Percentiles rank a stretch among this genome's conserved stretches.
phyloP scores from a whole-genome alignment of 2,329 filamentous ascomycete species.

The Pseudodiploospora longispora region DNA sequence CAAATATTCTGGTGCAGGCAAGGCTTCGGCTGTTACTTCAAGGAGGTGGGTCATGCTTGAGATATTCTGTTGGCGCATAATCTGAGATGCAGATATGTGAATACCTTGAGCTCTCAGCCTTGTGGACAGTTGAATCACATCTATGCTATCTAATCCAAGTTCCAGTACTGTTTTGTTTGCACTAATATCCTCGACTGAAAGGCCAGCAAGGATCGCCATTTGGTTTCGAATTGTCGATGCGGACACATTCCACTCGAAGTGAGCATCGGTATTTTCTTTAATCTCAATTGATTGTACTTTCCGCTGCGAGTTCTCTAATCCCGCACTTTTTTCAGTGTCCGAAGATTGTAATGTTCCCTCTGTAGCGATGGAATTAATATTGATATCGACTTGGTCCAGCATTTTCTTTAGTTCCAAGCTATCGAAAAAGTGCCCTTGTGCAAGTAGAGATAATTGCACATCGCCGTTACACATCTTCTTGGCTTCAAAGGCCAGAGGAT shows the following conservation, averaged over 20 bases:
- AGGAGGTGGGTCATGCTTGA: slow-evolving; percentile 39
- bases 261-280: not conserved
- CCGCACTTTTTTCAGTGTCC: not conserved
- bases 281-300: no score
- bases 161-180: slow-evolving; percentile 63
- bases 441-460: slow-evolving; percentile 52
- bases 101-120: slow-evolving; percentile 56
- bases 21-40: not conserved
- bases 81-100: slow-evolving; percentile 59
- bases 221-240: slow-evolving; percentile 49
- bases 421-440: slow-evolving; percentile 37
- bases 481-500: slow-evolving; percentile 70
- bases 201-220: slow-evolving; percentile 53
- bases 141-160: slow-evolving; percentile 85
- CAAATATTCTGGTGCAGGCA: not conserved
- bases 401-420: slow-evolving; percentile 21
- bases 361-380: slow-evolving; percentile 7
- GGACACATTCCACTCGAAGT: slow-evolving; percentile 51
- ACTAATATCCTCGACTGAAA: slow-evolving; percentile 42
- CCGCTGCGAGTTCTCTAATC: no score
- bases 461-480: slow-evolving; percentile 40
- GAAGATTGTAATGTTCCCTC: slow-evolving; percentile 4
- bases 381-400: slow-evolving; percentile 31
- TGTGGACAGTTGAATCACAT: slow-evolving; percentile 76
- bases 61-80: slow-evolving; percentile 67